These are phyloP conservation scores for Bipolaris sorokiniana DNA, from an alignment of 2,329 filamentous ascomycete species.

Conservation along the genomic window DNA sequence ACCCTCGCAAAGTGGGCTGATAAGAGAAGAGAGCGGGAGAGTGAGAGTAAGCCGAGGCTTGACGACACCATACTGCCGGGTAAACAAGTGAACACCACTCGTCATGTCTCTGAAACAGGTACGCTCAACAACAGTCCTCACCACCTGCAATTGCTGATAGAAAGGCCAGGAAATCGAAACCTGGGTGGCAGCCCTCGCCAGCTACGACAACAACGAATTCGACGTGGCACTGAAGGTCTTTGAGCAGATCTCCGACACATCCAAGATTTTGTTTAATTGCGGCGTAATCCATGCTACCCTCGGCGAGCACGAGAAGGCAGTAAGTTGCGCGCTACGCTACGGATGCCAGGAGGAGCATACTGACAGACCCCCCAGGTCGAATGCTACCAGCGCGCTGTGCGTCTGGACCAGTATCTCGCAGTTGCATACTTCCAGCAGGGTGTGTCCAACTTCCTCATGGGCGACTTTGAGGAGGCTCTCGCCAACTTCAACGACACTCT, in stretches of 20 bases:
- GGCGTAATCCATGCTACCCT: slow-evolving; percentile 97
- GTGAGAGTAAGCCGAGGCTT: slow-evolving; percentile 37
- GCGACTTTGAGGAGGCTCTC: slow-evolving; percentile 95
- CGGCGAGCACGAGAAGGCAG: slow-evolving; percentile 93
- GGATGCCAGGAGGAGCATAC: slow-evolving; percentile 13
- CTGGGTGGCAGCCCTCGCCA: slow-evolving; percentile 88
- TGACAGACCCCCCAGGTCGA: slow-evolving; percentile 69
- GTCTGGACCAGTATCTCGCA: slow-evolving; percentile 91
- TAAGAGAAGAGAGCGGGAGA: slow-evolving; percentile 16
- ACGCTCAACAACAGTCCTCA: slow-evolving; percentile 20
- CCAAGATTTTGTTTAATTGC: slow-evolving; percentile 98
- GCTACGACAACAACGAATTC: slow-evolving; percentile 98
- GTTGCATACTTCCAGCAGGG: slow-evolving; percentile 99
- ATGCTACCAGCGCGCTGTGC: slow-evolving; percentile 89
- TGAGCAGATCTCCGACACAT: slow-evolving; percentile 87
- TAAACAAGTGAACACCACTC: slow-evolving; percentile 44
- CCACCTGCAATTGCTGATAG: slow-evolving; percentile 35
- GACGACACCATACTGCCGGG: slow-evolving; percentile 52
- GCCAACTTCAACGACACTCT: slow-evolving; percentile 99
- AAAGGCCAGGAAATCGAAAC: slow-evolving; percentile 88
- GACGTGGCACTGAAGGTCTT: slow-evolving; percentile 86
- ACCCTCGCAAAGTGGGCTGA: slow-evolving; percentile 36
- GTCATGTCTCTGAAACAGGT: slow-evolving; percentile 60
- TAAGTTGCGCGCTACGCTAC: slow-evolving; percentile 56
- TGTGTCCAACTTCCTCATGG: slow-evolving; percentile 95